Conservation (phyloP, 192 early-diverging fungal genomes). For the Kickxella alabastrina region DNA sequence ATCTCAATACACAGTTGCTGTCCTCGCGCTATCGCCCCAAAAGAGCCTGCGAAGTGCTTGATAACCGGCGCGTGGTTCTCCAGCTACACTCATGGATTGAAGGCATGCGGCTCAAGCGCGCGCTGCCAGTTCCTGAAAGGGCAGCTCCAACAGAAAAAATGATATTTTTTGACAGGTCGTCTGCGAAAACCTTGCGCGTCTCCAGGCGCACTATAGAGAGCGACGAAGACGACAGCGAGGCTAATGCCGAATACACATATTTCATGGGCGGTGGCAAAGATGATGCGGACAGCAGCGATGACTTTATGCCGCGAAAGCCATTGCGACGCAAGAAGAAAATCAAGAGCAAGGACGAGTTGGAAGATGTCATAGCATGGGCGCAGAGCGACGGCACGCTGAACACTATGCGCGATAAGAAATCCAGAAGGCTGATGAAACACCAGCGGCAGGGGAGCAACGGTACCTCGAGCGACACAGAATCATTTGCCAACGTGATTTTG, state of each 20-base stretch:
- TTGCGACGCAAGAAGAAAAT: neutral
- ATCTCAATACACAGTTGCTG: conserved; percentile 15
- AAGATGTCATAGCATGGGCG: conserved; percentile 32
- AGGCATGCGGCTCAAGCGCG: conserved; percentile 35
- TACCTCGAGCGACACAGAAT: conserved; percentile 42
- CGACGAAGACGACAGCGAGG: neutral
- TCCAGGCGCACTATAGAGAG: neutral
- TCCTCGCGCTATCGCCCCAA: conserved; percentile 34
- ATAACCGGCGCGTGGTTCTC: conserved; percentile 20
- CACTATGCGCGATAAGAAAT: conserved; percentile 22
- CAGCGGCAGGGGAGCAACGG: conserved; percentile 18
- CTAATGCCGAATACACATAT: neutral
- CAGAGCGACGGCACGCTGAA: conserved; percentile 31
- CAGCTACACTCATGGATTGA: conserved; percentile 47
- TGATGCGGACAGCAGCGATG: conserved; percentile 23
- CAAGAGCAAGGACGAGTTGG: conserved; percentile 8
- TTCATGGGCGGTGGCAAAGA: neutral
- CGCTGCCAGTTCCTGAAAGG: neutral
- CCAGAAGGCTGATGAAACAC: conserved; percentile 2
- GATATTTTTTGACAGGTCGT: neutral
- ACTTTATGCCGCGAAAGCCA: conserved; percentile 24
- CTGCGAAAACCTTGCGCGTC: neutral
- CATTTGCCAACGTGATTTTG: conserved; percentile 56
- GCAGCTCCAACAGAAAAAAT: neutral
- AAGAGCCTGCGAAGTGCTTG: conserved; percentile 27